Evolutionary conservation across 148 eudicot species (phyloP).

Genomic region (Nyssa sinensis): DNA sequence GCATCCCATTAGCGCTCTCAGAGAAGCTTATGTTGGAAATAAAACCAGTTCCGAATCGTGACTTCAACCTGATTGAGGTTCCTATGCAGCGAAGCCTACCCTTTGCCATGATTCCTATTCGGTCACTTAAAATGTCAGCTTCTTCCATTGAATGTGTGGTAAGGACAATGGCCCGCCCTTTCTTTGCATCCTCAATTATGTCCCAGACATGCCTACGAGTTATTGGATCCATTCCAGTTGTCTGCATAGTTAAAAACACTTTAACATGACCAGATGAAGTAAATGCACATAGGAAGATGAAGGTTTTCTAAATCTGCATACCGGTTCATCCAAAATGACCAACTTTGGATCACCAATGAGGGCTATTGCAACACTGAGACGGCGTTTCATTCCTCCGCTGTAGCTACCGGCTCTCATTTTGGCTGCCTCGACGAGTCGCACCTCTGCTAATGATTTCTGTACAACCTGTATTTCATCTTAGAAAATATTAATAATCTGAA

Average conservation of each 20-base stretch:
- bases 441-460: constrained; percentile 68
- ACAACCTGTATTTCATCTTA: constrained; percentile 39
- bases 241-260: constrained; percentile 37
- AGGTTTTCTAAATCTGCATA: constrained; percentile 21
- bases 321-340: constrained; percentile 91
- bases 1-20: constrained; percentile 28
- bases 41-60: constrained; percentile 83
- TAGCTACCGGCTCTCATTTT: constrained; percentile 72
- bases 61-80: constrained; percentile 77
- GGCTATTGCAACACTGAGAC: constrained; percentile 87
- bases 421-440: constrained; percentile 58
- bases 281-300: not conserved
- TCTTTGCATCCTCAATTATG: constrained; percentile 86
- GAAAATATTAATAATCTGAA: not conserved
- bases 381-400: constrained; percentile 96
- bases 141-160: constrained; percentile 99
- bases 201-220: constrained; percentile 94
- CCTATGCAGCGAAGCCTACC: constrained; percentile 95
- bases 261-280: not conserved
- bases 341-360: constrained; percentile 87
- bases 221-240: constrained; percentile 96
- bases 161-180: constrained; percentile 70
- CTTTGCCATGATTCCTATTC: constrained; percentile 93
- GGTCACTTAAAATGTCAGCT: constrained; percentile 86
- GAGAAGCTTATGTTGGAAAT: constrained; percentile 64